These are phyloP conservation scores for Fusarium mexicanum DNA, from an alignment of 2,329 filamentous ascomycete genomes.

Conservation along the genomic window DNA sequence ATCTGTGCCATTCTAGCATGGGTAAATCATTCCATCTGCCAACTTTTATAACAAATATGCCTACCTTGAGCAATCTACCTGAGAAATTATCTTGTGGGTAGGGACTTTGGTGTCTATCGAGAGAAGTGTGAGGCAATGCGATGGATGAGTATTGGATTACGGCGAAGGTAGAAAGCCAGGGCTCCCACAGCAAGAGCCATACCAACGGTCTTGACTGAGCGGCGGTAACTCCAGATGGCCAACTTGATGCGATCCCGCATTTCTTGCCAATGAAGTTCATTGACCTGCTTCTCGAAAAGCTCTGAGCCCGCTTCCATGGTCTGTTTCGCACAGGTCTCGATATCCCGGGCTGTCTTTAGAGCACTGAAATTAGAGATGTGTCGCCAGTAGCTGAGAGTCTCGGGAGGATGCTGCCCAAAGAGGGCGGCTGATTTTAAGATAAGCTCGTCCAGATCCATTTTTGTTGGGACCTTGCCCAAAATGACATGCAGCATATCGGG, in stretches of 20 bases:
- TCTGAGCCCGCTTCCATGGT: conserved; percentile 71
- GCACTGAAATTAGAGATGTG: conserved; percentile 79
- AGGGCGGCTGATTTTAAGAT: conserved; percentile 73
- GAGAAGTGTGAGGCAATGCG: conserved; percentile 43
- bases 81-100: not conserved
- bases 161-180: conserved; percentile 74
- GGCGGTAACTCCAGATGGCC: conserved; percentile 70
- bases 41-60: conserved; percentile 10
- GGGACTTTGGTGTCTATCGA: conserved; percentile 11
- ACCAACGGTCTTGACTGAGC: conserved; percentile 69
- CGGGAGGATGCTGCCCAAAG: conserved; percentile 74
- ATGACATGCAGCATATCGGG: conserved; percentile 92
- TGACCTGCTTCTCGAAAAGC: conserved; percentile 76
- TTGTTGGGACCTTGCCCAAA: conserved; percentile 84
- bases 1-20: conserved; percentile 12
- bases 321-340: conserved; percentile 61
- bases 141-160: conserved; percentile 49
- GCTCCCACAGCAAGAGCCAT: conserved; percentile 73
- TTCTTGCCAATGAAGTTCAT: conserved; percentile 76
- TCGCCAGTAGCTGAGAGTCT: conserved; percentile 76
- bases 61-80: not conserved
- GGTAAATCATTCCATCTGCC: not conserved
- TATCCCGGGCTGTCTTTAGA: conserved; percentile 79
- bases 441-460: conserved; percentile 81
- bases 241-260: conserved; percentile 42